phyloP scores from a whole-genome alignment of 73 alveolate genomes.

The Paraurostyla sp. region DNA sequence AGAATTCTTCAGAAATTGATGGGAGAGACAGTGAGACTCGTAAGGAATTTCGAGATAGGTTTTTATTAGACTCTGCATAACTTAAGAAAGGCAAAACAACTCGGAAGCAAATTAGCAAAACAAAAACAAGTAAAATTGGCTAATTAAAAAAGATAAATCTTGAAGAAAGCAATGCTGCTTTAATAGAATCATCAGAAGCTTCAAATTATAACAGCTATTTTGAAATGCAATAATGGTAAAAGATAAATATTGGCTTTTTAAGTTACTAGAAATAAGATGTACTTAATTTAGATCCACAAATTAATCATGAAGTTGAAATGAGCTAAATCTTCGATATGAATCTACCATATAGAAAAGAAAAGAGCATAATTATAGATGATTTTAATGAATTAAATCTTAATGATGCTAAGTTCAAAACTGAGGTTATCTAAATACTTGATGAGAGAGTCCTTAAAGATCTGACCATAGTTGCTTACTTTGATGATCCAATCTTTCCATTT shows the following conservation, averaged over 20 bases:
- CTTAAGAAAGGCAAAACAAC: not conserved
- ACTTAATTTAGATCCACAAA: too few species aligned
- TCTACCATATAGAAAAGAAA: too few species aligned
- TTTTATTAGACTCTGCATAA: not conserved
- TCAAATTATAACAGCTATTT: too few species aligned
- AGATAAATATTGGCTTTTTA: too few species aligned
- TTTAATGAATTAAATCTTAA: not conserved
- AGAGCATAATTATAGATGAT: not conserved
- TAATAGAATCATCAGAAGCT: too few species aligned
- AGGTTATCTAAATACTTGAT: not conserved
- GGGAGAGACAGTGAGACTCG: not conserved
- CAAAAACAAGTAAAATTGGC: not conserved
- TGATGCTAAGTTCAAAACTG: not conserved
- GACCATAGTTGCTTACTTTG: constrained; percentile 73
- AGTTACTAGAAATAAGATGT: too few species aligned
- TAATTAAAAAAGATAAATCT: too few species aligned
- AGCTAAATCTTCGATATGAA: too few species aligned
- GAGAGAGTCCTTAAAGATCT: constrained; percentile 42
- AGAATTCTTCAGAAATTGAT: not conserved
- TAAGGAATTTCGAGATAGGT: not conserved
- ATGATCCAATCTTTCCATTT: constrained; percentile 76
- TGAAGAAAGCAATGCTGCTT: too few species aligned
- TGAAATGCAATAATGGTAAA: too few species aligned
- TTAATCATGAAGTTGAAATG: not conserved
- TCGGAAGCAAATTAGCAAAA: not conserved